Base-by-base conservation (phyloP, 2,329 filamentous ascomycete species). In the Rhytidhysteron rufulum region DNA sequence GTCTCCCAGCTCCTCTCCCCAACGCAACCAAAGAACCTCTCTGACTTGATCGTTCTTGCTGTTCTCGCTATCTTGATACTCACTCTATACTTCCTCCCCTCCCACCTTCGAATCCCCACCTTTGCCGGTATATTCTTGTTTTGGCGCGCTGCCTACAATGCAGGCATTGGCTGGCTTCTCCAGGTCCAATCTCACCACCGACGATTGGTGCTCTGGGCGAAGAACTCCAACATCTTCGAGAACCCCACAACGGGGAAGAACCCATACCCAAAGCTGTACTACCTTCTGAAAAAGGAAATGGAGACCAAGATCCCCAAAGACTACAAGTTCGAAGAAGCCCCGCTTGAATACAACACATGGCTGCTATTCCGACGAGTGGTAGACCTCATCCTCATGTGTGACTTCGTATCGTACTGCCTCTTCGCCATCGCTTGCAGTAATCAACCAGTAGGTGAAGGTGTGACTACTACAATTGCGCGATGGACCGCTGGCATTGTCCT, bases 281-380 rank as follows among this genome's bases (percentile, higher is more conserved):
- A 78, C 30, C 75, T 95, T 48, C 74, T 98, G 55, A 95, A 95
- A 67, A 75, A 77, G 44, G 93, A 98, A 68, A 78, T 96, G 65
- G 90, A 97, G 70, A 85, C 88, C 55, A 97, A 98, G 71, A 95
- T 98, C 47, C 85, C 87, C 3, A 78, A 86, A 57, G 89, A 98
- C 71, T 98, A 97, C 72, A 82, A 83, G 49, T 95, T 98, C 60
- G 90, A 95, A 55, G 79, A 86, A 54, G 91, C 91, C 0, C 93
- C 93, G 13, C 75, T 97, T 65, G 93, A 98, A 77, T 98, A 97
- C 78, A 98, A 98, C 71, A 95, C 93, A 31, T 98, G 93, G 93
- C 79, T 98, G 41, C 81, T 96, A 52, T 98, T 98, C 72, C 85
- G 93, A 53, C 84, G 93, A 55, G 80, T 97, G 22, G 93, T 97